Evolutionary conservation across 257 asterid species (phyloP).

Genomic region (Scutellaria barbata): DNA sequence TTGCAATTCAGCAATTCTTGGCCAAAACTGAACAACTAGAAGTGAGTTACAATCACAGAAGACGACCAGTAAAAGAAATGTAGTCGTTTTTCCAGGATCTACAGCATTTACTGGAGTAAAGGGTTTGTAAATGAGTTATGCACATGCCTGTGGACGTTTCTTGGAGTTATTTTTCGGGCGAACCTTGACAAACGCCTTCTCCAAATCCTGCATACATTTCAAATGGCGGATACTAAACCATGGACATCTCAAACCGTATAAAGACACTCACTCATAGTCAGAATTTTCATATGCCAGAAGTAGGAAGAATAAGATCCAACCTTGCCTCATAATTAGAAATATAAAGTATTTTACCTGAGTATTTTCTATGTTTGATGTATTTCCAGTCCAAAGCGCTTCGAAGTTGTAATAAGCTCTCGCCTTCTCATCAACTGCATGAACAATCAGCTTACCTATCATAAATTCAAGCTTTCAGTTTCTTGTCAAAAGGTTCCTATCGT

Average conservation of each 20-base stretch:
- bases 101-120: too few species aligned
- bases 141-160: constrained; percentile 54
- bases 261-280: neutral
- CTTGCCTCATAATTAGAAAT: neutral
- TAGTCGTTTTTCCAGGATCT: neutral
- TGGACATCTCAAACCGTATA: constrained; percentile 23
- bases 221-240: neutral
- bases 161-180: constrained; percentile 81
- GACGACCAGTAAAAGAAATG: neutral
- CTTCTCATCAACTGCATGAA: constrained; percentile 93
- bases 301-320: neutral
- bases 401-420: constrained; percentile 93
- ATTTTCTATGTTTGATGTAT: constrained; percentile 47
- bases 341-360: constrained; percentile 40
- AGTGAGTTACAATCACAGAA: neutral
- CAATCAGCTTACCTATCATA: constrained; percentile 62
- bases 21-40: too few species aligned
- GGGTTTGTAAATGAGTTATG: neutral
- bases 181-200: constrained; percentile 74
- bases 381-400: constrained; percentile 71
- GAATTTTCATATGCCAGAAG: constrained; percentile 6
- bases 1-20: too few species aligned
- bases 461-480: constrained; percentile 22
- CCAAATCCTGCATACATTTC: constrained; percentile 63
- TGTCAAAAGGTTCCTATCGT: neutral